Percentiles rank a stretch among this genome's conserved stretches.
Conservation (phyloP, 257 asterid species). For the Primulina huaijiensis region DNA sequence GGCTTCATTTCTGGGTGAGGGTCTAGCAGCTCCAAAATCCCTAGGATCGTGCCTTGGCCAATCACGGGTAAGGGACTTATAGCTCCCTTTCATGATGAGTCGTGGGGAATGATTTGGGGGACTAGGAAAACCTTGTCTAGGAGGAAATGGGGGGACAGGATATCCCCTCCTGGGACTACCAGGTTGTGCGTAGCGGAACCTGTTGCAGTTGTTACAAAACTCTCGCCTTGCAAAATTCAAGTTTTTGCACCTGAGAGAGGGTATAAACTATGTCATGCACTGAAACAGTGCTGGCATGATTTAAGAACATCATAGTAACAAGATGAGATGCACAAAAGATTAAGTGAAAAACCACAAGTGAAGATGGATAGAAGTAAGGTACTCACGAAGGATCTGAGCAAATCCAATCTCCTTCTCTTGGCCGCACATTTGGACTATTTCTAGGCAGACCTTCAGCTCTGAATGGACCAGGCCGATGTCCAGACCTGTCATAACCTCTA, state of each 20-base stretch:
- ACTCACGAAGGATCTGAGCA: constrained; percentile 85
- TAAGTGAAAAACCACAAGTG: constrained; percentile 14
- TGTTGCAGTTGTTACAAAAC: constrained; percentile 82
- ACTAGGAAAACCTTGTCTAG: constrained; percentile 59
- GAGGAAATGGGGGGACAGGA: constrained; percentile 38
- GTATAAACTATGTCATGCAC: background rate
- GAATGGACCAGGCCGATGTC: constrained; percentile 53
- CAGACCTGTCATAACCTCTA: constrained; percentile 61
- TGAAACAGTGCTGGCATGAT: background rate
- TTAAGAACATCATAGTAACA: background rate
- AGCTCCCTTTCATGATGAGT: constrained; percentile 50
- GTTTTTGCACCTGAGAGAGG: constrained; percentile 48
- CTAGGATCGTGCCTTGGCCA: constrained; percentile 65
- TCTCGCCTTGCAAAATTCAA: constrained; percentile 91
- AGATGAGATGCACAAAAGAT: constrained; percentile 16
- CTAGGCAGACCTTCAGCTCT: constrained; percentile 56
- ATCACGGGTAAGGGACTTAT: constrained; percentile 74
- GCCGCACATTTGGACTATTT: constrained; percentile 82
- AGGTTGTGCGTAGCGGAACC: constrained; percentile 50
- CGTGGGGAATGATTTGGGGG: constrained; percentile 58
- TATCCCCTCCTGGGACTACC: constrained; percentile 64
- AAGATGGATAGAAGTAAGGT: constrained; percentile 6
- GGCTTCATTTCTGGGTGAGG: constrained; percentile 53
- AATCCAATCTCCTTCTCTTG: constrained; percentile 92
- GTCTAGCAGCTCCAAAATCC: constrained; percentile 58